Conservation (phyloP, 257 asterid genomes). For the Buddleja alternifolia region DNA sequence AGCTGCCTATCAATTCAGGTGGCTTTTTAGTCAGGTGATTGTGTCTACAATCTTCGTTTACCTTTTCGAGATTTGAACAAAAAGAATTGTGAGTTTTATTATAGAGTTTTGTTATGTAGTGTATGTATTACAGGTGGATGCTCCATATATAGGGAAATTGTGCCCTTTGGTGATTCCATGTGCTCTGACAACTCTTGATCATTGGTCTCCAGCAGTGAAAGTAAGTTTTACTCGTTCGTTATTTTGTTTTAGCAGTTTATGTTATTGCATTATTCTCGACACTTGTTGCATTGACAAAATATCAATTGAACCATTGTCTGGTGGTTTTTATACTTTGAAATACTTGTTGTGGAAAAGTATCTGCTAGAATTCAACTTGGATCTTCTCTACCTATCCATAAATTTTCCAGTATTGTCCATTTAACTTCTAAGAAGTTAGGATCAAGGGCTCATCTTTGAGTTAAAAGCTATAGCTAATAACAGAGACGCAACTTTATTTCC, state of each 20-base stretch:
- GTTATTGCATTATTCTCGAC: not conserved
- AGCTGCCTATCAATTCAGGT: conserved; percentile 83
- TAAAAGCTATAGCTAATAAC: too few relatives aligned
- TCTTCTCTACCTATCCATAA: not conserved
- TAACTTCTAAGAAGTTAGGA: too few relatives aligned
- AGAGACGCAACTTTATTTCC: too few relatives aligned
- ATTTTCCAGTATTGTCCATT: not conserved
- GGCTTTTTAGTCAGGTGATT: conserved; percentile 79
- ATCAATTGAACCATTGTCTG: not conserved
- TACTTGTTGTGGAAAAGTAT: conserved; percentile 1
- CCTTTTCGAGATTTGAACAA: not conserved
- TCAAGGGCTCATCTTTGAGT: too few relatives aligned
- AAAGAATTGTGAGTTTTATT: conserved; percentile 4
- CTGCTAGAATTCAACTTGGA: not conserved
- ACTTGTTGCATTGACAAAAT: conserved; percentile 1
- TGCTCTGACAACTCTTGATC: conserved; percentile 90
- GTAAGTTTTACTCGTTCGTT: conserved; percentile 43
- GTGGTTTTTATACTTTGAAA: conserved; percentile 1
- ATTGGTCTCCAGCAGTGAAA: conserved; percentile 95
- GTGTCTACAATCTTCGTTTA: not conserved
- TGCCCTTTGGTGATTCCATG: conserved; percentile 84
- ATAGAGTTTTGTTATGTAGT: conserved; percentile 13
- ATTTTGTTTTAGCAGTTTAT: not conserved
- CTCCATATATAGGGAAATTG: conserved; percentile 71
- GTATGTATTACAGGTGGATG: conserved; percentile 61